A percentile compares a stretch with the other conserved stretches of the same genome.
Conservation (phyloP, 1,284 basidiomycete genomes). For the Sanguinoderma infundibulare region DNA sequence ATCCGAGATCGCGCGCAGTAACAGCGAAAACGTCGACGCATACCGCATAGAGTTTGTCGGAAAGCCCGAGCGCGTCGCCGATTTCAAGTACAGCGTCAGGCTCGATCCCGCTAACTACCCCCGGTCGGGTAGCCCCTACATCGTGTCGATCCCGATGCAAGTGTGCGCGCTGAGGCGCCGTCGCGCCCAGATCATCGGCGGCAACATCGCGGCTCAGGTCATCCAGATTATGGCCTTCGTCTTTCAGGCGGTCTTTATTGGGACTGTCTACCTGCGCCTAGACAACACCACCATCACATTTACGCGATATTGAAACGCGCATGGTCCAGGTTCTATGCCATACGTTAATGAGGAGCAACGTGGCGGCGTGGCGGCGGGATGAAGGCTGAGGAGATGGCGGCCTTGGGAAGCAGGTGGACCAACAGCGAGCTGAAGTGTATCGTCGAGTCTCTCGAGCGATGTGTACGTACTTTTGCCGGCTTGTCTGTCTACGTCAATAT, state of each 20-base stretch:
- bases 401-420: no score
- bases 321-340: no score
- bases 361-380: no score
- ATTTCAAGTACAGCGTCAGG: constrained; percentile 53
- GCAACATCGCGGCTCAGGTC: constrained; percentile 50
- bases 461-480: no score
- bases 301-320: no score
- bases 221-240: constrained; percentile 46
- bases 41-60: constrained; percentile 45
- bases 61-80: constrained; percentile 32
- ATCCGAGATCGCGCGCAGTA: constrained; percentile 44
- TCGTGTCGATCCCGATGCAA: constrained; percentile 52
- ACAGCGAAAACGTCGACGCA: constrained; percentile 48
- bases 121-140: constrained; percentile 35
- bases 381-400: no score
- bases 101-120: constrained; percentile 51
- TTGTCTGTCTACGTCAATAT: no score
- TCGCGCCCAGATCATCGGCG: constrained; percentile 69
- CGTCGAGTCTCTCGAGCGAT: no score
- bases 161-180: constrained; percentile 65
- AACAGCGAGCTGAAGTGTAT: no score
- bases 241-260: constrained; percentile 75
- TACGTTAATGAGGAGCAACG: no score
- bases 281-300: constrained; percentile 66
- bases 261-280: constrained; percentile 75